phyloP scores from a whole-genome alignment of 768 basidiomycete genomes.

The Mycena amicta region DNA sequence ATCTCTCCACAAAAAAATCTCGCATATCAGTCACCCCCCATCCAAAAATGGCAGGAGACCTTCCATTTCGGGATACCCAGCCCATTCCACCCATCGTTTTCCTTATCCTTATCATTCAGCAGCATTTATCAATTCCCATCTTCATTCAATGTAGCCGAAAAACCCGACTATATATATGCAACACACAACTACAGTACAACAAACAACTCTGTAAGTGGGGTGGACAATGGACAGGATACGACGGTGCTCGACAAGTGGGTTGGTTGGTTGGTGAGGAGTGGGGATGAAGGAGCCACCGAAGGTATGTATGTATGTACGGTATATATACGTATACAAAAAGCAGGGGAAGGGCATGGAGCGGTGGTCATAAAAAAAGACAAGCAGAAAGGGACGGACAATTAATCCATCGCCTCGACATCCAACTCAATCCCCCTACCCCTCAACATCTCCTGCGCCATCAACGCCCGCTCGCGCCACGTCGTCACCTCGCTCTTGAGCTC shows the following conservation, averaged over 20 bases:
- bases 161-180: too few species aligned
- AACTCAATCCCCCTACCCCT: constrained; percentile 36
- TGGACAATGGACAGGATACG: background rate
- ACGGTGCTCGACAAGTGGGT: constrained; percentile 1
- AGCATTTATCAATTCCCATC: too few species aligned
- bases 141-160: too few species aligned
- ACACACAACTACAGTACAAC: too few species aligned
- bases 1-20: background rate
- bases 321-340: background rate
- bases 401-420: constrained; percentile 1
- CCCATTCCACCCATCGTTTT: too few species aligned
- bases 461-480: constrained; percentile 48
- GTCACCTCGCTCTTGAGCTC: too few species aligned
- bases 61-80: too few species aligned
- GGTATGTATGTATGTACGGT: background rate
- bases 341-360: background rate
- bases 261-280: background rate
- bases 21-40: too few species aligned
- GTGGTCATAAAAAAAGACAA: background rate
- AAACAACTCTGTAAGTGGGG: too few species aligned
- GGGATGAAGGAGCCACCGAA: background rate
- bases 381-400: too few species aligned
- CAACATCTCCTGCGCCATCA: constrained; percentile 41
- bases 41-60: too few species aligned
- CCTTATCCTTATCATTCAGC: too few species aligned